Evolutionary conservation across 345 rosid genomes (phyloP), one percentile per base, ranked within the genome.

Genomic region (Populus deltoides): DNA sequence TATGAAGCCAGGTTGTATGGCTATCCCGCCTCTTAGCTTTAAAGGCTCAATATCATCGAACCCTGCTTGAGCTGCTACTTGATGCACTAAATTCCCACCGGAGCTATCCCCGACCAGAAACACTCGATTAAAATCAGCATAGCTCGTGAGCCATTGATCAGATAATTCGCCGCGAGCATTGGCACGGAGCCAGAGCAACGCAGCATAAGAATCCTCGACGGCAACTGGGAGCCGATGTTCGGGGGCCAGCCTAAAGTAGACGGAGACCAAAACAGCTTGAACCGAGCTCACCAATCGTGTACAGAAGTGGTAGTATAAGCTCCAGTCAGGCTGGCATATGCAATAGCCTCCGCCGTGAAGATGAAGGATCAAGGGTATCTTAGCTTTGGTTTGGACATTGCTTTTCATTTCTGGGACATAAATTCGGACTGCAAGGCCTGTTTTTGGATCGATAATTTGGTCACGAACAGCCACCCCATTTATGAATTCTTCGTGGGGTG

Each of bases 271-370:
- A 68, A 88, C 36, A 73, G 93, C 88, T 31, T 72, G 83, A 1
- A 90, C 88, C 35, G 75, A 66, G 49, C 66, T 24, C n/a, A 90
- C 86, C 7, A 91, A 78, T 74, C 55, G 82, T 24, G 66, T 62
- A 27, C 20, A n/a, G 66, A 62, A 62, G 66, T 62, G 66, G 27
- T 62, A 62, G 35, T 65, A 65, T 33, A 65, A 25, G 38, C 17
- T 10, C 68, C 68, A 65, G 68, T 65, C 68, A 33, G 68, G 68
- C 1, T 92, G 88, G 72, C 93, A 90, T 5, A 86, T 79, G 41
- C 90, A 90, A 73, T 88, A 91, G 22, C 95, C 93, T 41, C 95
- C 95, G n/a, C 93, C 95, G 71, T 91, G 95, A 84, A 89, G 90
- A 81, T 91, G 90, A 24, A 90, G 86, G 68, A 65, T 65, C 35